phyloP scores from a whole-genome alignment of 805 yeast genomes.

The Starmerella apicola region DNA sequence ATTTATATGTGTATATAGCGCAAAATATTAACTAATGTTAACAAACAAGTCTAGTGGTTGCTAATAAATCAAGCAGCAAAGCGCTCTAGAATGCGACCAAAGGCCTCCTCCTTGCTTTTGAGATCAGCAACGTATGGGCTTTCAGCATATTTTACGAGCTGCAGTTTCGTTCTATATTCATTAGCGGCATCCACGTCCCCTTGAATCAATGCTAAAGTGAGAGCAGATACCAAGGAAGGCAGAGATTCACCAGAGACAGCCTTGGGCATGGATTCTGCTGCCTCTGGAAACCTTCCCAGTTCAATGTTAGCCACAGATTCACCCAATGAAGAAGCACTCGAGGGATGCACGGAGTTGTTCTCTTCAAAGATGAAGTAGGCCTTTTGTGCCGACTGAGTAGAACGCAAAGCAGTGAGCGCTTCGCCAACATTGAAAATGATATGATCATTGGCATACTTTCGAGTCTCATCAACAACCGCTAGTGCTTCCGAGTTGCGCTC shows the following conservation, averaged over 20 bases:
- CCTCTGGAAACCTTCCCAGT: constrained; percentile 71
- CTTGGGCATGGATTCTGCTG: constrained; percentile 42
- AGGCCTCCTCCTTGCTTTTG: constrained; percentile 47
- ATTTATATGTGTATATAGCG: no score
- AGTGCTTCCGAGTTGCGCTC: constrained; percentile 36
- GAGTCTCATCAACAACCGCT: constrained; percentile 34
- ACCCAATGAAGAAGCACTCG: constrained; percentile 48
- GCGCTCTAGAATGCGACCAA: constrained; percentile 46
- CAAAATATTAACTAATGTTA: no score
- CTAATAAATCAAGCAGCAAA: constrained; percentile 13
- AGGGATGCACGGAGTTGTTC: constrained; percentile 27
- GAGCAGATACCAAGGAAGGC: constrained; percentile 45
- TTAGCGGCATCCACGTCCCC: constrained; percentile 27
- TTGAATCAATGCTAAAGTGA: constrained; percentile 47
- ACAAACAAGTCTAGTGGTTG: no score
- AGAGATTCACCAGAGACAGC: constrained; percentile 28
- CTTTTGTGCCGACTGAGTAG: constrained; percentile 26
- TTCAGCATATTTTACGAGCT: constrained; percentile 40
- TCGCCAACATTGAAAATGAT: constrained; percentile 68
- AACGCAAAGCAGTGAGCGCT: constrained; percentile 50
- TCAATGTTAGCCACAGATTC: constrained; percentile 67
- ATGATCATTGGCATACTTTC: constrained; percentile 52
- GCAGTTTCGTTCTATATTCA: constrained; percentile 8
- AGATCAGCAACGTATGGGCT: constrained; percentile 42
- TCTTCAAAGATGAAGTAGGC: constrained; percentile 52